Conservation (phyloP, 345 rosid species). For the Moricandia moricandioides region DNA sequence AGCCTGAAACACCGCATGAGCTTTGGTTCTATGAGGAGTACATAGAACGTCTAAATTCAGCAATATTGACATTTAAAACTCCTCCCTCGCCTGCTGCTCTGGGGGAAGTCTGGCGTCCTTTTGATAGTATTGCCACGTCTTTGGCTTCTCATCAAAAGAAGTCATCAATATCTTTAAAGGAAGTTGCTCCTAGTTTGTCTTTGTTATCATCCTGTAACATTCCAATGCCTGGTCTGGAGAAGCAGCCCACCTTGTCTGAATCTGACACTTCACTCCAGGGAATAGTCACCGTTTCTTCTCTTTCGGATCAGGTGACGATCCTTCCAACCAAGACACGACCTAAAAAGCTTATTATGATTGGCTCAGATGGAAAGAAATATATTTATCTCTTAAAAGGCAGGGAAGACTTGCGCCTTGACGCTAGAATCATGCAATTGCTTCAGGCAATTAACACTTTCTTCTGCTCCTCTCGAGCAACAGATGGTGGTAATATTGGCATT, state of each 20-base stretch:
- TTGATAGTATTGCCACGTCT: constrained; percentile 77
- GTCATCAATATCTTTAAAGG: constrained; percentile 66
- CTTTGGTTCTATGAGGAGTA: constrained; percentile 75
- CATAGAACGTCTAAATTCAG: constrained; percentile 59
- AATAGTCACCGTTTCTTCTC: constrained; percentile 72
- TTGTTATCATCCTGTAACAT: constrained; percentile 79
- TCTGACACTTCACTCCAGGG: constrained; percentile 57
- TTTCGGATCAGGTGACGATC: constrained; percentile 63
- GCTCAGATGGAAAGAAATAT: constrained; percentile 86
- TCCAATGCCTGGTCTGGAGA: constrained; percentile 97
- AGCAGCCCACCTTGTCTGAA: constrained; percentile 54
- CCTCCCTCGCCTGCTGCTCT: constrained; percentile 72
- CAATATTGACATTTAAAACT: constrained; percentile 66
- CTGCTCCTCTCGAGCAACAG: constrained; percentile 54
- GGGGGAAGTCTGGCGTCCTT: constrained; percentile 87
- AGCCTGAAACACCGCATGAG: constrained; percentile 93
- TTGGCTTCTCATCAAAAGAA: constrained; percentile 83
- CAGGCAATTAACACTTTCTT: constrained; percentile 79
- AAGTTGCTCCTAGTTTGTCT: constrained; percentile 87
- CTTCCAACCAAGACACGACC: constrained; percentile 92
- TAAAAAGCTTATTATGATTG: constrained; percentile 79
- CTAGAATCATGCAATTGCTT: constrained; percentile 95
- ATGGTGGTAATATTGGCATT: constrained; percentile 52
- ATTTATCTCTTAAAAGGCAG: constrained; percentile 87
- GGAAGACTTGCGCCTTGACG: constrained; percentile 96